phyloP scores from a whole-genome alignment of 768 basidiomycete genomes.

The Tricholoma matsutake region DNA sequence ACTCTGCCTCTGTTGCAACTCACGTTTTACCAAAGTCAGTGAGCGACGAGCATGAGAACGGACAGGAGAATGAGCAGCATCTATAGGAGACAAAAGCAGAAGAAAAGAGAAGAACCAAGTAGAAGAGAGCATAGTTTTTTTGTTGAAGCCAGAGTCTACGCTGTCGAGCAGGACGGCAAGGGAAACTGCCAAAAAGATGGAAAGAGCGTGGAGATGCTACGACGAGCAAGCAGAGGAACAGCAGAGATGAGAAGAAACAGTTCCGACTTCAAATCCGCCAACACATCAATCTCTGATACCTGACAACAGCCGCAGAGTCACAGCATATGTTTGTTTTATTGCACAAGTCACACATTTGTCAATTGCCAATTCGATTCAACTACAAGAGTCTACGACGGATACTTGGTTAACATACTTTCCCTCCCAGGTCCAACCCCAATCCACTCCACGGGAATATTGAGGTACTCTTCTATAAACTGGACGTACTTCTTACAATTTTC shows the following conservation, averaged over 20 bases:
- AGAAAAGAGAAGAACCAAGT: conserved; percentile 29
- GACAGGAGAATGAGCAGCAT: conserved; percentile 36
- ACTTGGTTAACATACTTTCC: conserved; percentile 77
- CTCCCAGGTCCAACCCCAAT: conserved; percentile 90
- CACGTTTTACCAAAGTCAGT: conserved; percentile 15
- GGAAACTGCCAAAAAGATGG: neutral
- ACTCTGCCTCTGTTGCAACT: conserved; percentile 12
- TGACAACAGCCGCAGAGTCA: neutral
- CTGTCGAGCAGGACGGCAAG: conserved; percentile 12
- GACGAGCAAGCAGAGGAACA: neutral
- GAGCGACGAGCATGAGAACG: conserved; percentile 34
- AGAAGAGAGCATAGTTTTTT: conserved; percentile 29
- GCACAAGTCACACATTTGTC: too few relatives aligned
- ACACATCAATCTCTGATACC: neutral
- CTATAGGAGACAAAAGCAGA: conserved; percentile 24
- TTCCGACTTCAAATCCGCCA: too few relatives aligned
- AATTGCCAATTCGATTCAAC: too few relatives aligned
- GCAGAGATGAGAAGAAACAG: neutral
- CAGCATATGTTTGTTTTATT: too few relatives aligned
- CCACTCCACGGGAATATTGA: conserved; percentile 79
- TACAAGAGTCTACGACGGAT: too few relatives aligned
- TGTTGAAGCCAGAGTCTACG: conserved; percentile 3
- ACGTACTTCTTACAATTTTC: conserved; percentile 84
- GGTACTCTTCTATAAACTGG: conserved; percentile 75
- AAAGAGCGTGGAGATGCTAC: conserved; percentile 15